Percentiles rank a stretch among this genome's conserved stretches.
phyloP scores from a whole-genome alignment of 495 filamentous ascomycete species.

The Tetracladium marchalianum region DNA sequence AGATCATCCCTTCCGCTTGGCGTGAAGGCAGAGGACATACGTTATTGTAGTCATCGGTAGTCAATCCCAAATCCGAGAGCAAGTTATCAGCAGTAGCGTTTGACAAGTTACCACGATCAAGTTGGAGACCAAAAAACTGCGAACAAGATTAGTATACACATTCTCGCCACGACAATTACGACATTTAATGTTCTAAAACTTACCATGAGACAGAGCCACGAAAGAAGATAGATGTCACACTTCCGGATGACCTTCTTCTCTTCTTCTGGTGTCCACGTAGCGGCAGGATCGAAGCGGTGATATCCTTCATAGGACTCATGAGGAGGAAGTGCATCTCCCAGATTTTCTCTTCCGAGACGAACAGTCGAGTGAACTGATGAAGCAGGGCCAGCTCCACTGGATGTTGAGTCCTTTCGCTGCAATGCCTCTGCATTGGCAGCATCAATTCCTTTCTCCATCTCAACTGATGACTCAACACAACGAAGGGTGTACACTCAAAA shows the following conservation, averaged over 20 bases:
- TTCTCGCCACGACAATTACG: neutral
- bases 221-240: constrained; percentile 31
- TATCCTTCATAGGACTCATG: constrained; percentile 28
- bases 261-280: constrained; percentile 43
- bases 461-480: neutral
- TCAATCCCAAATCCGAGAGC: constrained; percentile 40
- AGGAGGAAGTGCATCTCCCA: constrained; percentile 1
- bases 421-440: neutral
- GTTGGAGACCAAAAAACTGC: constrained; percentile 47
- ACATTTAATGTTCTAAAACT: neutral
- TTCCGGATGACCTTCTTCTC: constrained; percentile 42
- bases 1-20: no score
- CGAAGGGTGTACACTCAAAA: neutral
- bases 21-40: constrained; percentile 4
- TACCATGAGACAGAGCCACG: constrained; percentile 35
- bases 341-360: constrained; percentile 3
- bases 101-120: constrained; percentile 45
- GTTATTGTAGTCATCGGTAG: constrained; percentile 37
- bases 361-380: constrained; percentile 1
- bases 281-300: constrained; percentile 40
- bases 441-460: constrained; percentile 1
- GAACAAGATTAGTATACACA: constrained; percentile 12
- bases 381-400: constrained; percentile 3
- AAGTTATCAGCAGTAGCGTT: constrained; percentile 48
- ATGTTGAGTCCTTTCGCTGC: no score